Conservation (phyloP, 805 yeast species). For the Torulaspora microellipsoides region DNA sequence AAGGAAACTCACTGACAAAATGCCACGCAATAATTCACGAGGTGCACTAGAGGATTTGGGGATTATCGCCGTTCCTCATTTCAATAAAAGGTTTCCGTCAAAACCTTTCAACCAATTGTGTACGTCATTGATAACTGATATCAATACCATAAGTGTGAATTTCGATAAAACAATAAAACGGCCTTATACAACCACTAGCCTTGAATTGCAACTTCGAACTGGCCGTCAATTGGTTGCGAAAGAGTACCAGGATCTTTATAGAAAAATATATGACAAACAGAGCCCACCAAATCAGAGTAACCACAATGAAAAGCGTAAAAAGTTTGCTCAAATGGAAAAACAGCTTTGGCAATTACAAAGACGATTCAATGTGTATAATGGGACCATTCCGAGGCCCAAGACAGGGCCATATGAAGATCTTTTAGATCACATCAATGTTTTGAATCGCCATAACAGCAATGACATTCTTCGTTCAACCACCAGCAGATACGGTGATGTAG, state of each 20-base stretch:
- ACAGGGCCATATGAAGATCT: slow-evolving; percentile 22
- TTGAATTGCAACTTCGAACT: slow-evolving; percentile 18
- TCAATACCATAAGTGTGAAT: not conserved
- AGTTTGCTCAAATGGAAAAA: slow-evolving; percentile 15
- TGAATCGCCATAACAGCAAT: slow-evolving; percentile 26
- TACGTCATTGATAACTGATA: not conserved
- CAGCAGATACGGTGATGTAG: slow-evolving; percentile 34
- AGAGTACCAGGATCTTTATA: slow-evolving; percentile 10
- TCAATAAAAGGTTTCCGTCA: slow-evolving; percentile 8
- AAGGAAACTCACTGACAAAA: no score
- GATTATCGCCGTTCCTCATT: slow-evolving; percentile 16
- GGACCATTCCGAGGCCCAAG: slow-evolving; percentile 15
- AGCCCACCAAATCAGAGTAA: slow-evolving; percentile 2
- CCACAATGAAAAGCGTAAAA: slow-evolving; percentile 10
- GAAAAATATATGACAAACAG: not conserved
- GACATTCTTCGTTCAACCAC: slow-evolving; percentile 29
- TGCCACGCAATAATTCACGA: not conserved
- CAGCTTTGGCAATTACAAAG: slow-evolving; percentile 28
- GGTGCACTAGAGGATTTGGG: slow-evolving; percentile 8
- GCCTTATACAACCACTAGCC: slow-evolving; percentile 16
- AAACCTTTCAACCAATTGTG: slow-evolving; percentile 2
- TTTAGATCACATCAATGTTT: slow-evolving; percentile 23
- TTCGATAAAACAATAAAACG: slow-evolving; percentile 2
- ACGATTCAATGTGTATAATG: slow-evolving; percentile 17
- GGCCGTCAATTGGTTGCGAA: slow-evolving; percentile 20